Conservation (phyloP, 163 green algal species). For the Trebouxia gelatinosa region DNA sequence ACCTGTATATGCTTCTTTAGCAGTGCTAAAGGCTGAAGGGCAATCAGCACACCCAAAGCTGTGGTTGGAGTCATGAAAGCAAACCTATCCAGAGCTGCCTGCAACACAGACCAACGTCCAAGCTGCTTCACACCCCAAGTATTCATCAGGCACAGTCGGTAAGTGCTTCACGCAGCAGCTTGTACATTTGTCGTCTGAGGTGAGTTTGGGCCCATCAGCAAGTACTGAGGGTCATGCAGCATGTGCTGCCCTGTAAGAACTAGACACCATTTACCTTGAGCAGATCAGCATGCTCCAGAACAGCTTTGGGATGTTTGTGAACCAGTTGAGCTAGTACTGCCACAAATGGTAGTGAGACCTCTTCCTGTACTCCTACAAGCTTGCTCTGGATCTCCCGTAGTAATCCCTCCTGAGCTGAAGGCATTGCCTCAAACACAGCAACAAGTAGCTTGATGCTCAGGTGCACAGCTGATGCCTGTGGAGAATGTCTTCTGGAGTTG, state of each 20-base stretch:
- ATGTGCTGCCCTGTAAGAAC: conserved; percentile 28
- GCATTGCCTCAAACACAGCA: conserved; percentile 34
- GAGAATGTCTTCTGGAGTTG: neutral
- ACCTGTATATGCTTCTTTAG: conserved; percentile 22
- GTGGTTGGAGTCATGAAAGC: conserved; percentile 30
- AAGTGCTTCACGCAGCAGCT: neutral
- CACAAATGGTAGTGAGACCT: conserved; percentile 34
- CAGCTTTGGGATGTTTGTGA: conserved; percentile 15
- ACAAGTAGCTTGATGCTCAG: conserved; percentile 40
- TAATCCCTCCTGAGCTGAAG: conserved; percentile 22
- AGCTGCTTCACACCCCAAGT: conserved; percentile 13
- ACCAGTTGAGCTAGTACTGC: conserved; percentile 40
- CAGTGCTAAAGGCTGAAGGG: conserved; percentile 15
- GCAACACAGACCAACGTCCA: neutral
- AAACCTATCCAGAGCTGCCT: conserved; percentile 39
- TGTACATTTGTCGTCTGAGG: neutral
- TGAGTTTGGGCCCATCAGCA: neutral
- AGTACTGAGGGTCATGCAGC: neutral
- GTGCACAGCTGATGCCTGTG: neutral
- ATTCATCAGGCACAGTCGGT: neutral
- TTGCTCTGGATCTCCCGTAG: conserved; percentile 29
- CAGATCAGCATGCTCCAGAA: conserved; percentile 15
- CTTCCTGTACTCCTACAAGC: conserved; percentile 38
- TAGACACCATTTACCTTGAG: conserved; percentile 13
- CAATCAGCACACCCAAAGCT: conserved; percentile 56